A percentile compares a stretch with the other conserved stretches of the same genome.
Evolutionary conservation across 768 basidiomycete species (phyloP).

Genomic region (Lentinula sp.): DNA sequence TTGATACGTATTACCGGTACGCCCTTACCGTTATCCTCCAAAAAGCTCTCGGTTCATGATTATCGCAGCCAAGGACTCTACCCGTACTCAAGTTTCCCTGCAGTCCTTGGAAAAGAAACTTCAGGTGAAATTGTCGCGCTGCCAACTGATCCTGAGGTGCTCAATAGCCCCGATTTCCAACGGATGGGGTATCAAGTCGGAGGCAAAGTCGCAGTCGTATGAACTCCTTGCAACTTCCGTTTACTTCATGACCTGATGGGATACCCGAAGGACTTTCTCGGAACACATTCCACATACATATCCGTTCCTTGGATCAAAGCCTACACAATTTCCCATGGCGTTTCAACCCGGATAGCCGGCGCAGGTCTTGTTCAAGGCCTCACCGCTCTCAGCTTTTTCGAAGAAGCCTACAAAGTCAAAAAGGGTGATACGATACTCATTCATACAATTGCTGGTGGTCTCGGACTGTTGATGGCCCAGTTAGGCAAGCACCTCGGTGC

Average conservation of each 20-base stretch:
- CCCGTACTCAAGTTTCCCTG: constrained; percentile 49
- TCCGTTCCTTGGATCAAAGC: constrained; percentile 60
- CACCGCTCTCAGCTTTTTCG: constrained; percentile 71
- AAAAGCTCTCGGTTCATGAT: neutral
- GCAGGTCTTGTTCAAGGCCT: constrained; percentile 70
- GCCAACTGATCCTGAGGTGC: constrained; percentile 58
- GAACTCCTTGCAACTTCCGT: constrained; percentile 12
- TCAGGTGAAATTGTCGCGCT: constrained; percentile 72
- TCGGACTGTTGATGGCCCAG: constrained; percentile 68
- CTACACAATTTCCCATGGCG: constrained; percentile 53
- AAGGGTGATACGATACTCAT: constrained; percentile 76
- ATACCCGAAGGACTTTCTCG: constrained; percentile 32
- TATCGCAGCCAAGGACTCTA: constrained; percentile 61
- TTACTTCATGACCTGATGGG: neutral
- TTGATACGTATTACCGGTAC: constrained; percentile 57
- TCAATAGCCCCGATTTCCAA: constrained; percentile 58
- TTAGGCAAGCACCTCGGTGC: constrained; percentile 70
- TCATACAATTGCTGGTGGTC: constrained; percentile 89
- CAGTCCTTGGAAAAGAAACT: constrained; percentile 73
- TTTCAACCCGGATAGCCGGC: constrained; percentile 60
- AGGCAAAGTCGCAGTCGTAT: constrained; percentile 62
- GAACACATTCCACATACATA: constrained; percentile 67
- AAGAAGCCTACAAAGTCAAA: constrained; percentile 83
- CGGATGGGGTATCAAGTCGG: constrained; percentile 62
- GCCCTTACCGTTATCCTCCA: neutral